Evolutionary conservation across 2,329 filamentous ascomycete genomes (phyloP).

Genomic region (Ophiostoma pallidulum): DNA sequence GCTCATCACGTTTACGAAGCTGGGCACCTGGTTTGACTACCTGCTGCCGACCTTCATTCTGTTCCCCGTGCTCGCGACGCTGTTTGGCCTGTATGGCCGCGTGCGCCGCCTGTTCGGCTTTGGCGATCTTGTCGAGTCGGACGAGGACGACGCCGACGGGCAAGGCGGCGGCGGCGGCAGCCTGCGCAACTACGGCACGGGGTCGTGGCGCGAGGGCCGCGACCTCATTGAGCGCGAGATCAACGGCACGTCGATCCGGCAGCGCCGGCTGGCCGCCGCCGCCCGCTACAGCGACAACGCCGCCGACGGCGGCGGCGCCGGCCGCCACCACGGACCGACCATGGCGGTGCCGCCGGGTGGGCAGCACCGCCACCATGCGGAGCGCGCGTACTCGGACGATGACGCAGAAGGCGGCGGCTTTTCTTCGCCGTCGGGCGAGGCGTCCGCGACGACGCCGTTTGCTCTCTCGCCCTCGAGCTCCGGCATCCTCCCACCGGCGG

Average conservation of each 20-base stretch:
- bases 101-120: constrained; percentile 67
- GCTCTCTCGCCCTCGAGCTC: constrained; percentile 29
- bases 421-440: constrained; percentile 5
- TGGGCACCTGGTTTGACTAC: constrained; percentile 77
- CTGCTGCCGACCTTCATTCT: constrained; percentile 85
- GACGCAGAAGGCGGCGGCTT: constrained; percentile 3
- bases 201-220: constrained; percentile 84
- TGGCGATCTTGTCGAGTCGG: constrained; percentile 67
- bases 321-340: constrained; percentile 20
- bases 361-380: constrained; percentile 36
- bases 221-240: constrained; percentile 84
- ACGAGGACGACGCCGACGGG: constrained; percentile 61
- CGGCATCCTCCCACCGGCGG: constrained; percentile 11
- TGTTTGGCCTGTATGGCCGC: constrained; percentile 83
- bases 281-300: constrained; percentile 21
- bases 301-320: constrained; percentile 4
- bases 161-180: constrained; percentile 53
- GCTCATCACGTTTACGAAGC: constrained; percentile 70
- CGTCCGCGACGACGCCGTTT: constrained; percentile 33
- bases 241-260: constrained; percentile 50
- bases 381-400: constrained; percentile 7
- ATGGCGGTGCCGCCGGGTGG: constrained; percentile 28
- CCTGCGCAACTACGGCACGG: constrained; percentile 54
- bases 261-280: constrained; percentile 36
- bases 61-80: constrained; percentile 71